These are phyloP conservation scores for Hypoxylon sp. DNA, from an alignment of 2,329 filamentous ascomycete species.

Conservation along the genomic window DNA sequence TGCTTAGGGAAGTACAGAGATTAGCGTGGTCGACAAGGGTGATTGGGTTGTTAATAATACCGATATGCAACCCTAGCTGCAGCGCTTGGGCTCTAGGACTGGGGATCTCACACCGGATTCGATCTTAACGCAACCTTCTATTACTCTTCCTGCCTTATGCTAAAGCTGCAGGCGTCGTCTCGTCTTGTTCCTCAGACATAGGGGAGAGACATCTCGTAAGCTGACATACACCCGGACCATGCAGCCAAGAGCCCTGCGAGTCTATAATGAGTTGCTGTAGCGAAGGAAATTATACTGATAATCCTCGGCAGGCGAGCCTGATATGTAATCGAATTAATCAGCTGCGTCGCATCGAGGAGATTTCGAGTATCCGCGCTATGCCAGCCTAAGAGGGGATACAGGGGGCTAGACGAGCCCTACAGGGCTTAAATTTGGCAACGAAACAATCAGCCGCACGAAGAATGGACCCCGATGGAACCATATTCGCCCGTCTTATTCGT, in stretches of 20 bases:
- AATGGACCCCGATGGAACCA: conserved; percentile 27
- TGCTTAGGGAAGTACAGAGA: neutral
- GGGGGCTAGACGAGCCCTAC: conserved; percentile 10
- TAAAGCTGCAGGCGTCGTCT: conserved; percentile 5
- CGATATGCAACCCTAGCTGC: conserved; percentile 8
- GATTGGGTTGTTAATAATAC: conserved; percentile 27
- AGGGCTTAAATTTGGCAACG: conserved; percentile 27
- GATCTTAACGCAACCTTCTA: conserved; percentile 11
- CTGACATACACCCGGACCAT: neutral
- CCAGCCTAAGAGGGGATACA: neutral
- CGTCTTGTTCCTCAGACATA: neutral
- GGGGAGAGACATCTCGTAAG: neutral
- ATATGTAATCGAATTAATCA: conserved; percentile 21
- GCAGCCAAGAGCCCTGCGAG: neutral
- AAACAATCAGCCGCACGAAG: conserved; percentile 40
- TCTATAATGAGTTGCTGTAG: neutral
- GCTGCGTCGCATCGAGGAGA: conserved; percentile 15
- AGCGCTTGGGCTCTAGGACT: conserved; percentile 15
- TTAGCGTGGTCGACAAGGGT: conserved; percentile 20
- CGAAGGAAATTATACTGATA: neutral
- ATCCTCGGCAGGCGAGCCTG: neutral
- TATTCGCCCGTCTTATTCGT: conserved; percentile 27
- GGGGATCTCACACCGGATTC: conserved; percentile 23
- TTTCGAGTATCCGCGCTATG: conserved; percentile 19
- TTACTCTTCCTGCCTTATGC: conserved; percentile 7